Percentiles rank a stretch among this genome's conserved stretches.
Evolutionary conservation across 1,284 basidiomycete genomes (phyloP).

Genomic region (Sporisorium scitamineum): DNA sequence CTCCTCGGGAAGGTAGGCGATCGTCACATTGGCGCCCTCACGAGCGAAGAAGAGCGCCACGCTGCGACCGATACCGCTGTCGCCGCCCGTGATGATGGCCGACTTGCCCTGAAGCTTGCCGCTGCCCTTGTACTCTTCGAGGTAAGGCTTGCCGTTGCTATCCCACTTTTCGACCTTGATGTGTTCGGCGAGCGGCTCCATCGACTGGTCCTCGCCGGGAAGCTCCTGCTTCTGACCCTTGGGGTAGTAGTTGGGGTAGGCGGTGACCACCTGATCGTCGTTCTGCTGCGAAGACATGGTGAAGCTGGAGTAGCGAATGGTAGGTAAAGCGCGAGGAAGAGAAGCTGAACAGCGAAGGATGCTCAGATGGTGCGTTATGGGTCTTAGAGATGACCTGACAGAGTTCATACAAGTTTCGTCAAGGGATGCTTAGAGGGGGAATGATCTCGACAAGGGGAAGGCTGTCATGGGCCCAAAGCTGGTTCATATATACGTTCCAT

Average conservation of each 20-base stretch:
- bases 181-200: slow-evolving; percentile 73
- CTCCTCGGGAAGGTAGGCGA: slow-evolving; percentile 77
- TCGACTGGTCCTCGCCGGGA: slow-evolving; percentile 53
- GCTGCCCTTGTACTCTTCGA: slow-evolving; percentile 73
- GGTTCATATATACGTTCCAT: slow-evolving; percentile 10
- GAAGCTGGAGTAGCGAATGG: slow-evolving; percentile 7
- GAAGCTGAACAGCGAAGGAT: neutral
- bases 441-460: neutral
- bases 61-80: slow-evolving; percentile 76
- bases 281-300: slow-evolving; percentile 37
- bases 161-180: slow-evolving; percentile 75
- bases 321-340: neutral
- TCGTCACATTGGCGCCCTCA: slow-evolving; percentile 77
- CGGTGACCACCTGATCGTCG: slow-evolving; percentile 51
- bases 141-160: slow-evolving; percentile 74
- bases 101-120: slow-evolving; percentile 75
- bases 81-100: slow-evolving; percentile 75
- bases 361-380: neutral
- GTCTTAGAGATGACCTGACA: slow-evolving; percentile 1
- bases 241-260: slow-evolving; percentile 60
- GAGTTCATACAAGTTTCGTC: slow-evolving; percentile 3
- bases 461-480: neutral
- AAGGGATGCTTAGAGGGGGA: neutral
- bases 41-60: slow-evolving; percentile 76
- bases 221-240: slow-evolving; percentile 50